A percentile compares a stretch with the other conserved stretches of the same genome.
Conservation (phyloP, 2,329 filamentous ascomycete genomes). For the Venturia asperata region DNA sequence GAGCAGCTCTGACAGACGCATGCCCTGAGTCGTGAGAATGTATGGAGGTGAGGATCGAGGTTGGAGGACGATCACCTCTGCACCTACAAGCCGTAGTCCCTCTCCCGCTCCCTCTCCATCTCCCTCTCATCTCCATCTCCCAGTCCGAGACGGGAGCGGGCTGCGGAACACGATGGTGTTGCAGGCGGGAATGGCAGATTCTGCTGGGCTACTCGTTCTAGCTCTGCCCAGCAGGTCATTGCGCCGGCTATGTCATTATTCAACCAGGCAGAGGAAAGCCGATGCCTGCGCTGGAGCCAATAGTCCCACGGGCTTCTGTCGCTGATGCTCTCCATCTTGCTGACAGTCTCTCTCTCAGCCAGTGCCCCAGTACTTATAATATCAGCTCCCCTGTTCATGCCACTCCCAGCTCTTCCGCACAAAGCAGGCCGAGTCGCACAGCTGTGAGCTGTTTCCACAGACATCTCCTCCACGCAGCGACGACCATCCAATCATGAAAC, state of each 20-base stretch:
- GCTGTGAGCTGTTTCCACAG: not conserved
- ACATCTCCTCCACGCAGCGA: no score
- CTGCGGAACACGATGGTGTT: no score
- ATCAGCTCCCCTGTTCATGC: not conserved
- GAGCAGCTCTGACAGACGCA: not conserved
- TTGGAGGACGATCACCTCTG: not conserved
- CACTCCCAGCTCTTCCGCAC: not conserved
- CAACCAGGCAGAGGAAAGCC: not conserved
- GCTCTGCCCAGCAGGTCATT: no score
- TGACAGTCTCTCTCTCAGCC: not conserved
- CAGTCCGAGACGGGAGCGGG: no score
- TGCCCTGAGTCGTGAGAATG: not conserved
- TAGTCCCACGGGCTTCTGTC: no score
- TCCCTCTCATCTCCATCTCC: no score
- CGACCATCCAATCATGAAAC: not conserved
- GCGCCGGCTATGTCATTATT: conserved; percentile 8
- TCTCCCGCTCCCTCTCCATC: no score
- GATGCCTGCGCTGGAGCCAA: no score
- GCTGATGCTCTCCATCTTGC: no score
- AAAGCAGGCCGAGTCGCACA: not conserved
- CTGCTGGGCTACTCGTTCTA: no score
- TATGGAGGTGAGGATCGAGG: not conserved
- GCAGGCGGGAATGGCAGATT: no score
- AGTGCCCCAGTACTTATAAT: not conserved
- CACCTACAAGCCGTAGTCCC: no score